Base-by-base conservation (phyloP, 176 grass and related monocot species). In the Aegilops umbellulata region DNA sequence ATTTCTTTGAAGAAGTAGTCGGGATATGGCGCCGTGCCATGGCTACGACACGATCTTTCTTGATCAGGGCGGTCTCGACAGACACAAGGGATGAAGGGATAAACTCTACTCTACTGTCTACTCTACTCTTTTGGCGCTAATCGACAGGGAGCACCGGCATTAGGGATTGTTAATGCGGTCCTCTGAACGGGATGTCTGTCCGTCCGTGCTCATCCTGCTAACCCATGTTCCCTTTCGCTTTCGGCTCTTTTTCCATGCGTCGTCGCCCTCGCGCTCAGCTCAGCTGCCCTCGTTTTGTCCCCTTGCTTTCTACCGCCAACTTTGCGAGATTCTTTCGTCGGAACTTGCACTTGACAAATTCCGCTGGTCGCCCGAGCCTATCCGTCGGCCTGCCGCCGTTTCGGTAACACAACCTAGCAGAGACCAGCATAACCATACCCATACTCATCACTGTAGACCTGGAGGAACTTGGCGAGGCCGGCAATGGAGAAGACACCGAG, bases 311-410 rank as follows among this genome's bases (percentile, higher is more conserved):
- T 6, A 51, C 47, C 47, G 68, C 60, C 31, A 53, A 42, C 86
- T 88, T 91, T 91, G 22, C 77, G 63, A 82, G 86, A 91, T 91
- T 88, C 90, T 65, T 44, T 64, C 72, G 63, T 91, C 85, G 90
- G 90, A 81, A 91, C 86, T 91, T 81, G 90, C 66, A 36, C 69
- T 85, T 91, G 53, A 85, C 70, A 82, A 82, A 57, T 3, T 57
- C 53, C 0, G 53, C 53, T 51, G 78, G 69, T 77, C 42, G 80
- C 75, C 68, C 65, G 58, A 74, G 44, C 80, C 66, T 80, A 87
- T 74, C 80, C 23, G 5, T 44, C 64, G 11, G 72, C 9, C 63
- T 55, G 66, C 10, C 32, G 82, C 65, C n/a, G 22, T 41, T 42
- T 23, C 47, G 14, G 47, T 6, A 49, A 49, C 47, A 49, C 47